These are phyloP conservation scores for Cyberlindnera xishuangbannaensis DNA, from an alignment of 805 yeast species.

Conservation along the genomic window DNA sequence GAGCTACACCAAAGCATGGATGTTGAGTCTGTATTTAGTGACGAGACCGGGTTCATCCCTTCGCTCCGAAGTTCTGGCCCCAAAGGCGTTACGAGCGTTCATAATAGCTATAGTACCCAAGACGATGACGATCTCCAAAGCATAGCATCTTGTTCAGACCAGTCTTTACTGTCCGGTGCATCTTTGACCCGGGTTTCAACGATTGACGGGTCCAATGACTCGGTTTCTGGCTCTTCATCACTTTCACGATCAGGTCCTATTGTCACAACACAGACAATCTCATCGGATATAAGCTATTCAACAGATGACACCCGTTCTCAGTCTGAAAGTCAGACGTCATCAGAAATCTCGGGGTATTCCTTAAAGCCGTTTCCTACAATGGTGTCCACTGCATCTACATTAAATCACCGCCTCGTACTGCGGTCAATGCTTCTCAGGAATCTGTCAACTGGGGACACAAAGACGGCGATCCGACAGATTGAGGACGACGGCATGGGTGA, in stretches of 20 bases:
- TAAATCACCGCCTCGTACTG: constrained; percentile 14
- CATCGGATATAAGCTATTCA: constrained; percentile 4
- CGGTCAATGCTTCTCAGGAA: constrained; percentile 20
- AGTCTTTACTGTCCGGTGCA: constrained; percentile 6
- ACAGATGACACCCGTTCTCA: constrained; percentile 7
- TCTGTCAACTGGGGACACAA: constrained; percentile 14
- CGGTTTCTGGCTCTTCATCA: no score
- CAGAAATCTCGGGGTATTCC: constrained; percentile 6
- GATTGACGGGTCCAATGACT: constrained; percentile 3
- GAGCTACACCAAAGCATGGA: constrained; percentile 9
- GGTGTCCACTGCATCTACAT: constrained; percentile 8
- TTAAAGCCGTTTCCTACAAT: constrained; percentile 15
- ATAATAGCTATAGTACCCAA: no score
- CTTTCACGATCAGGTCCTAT: constrained; percentile 3
- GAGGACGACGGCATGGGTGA: constrained; percentile 25
- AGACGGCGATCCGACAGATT: constrained; percentile 23
- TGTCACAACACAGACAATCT: constrained; percentile 2
- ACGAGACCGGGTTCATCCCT: constrained; percentile 16
- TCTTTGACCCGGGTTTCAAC: constrained; percentile 15
- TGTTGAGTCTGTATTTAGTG: constrained; percentile 11
- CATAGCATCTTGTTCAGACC: no score
- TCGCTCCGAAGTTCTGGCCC: no score
- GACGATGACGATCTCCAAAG: no score
- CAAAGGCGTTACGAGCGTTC: no score
- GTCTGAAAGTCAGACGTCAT: constrained; percentile 4